Conservation (phyloP, 2,329 filamentous ascomycete genomes). For the Colletotrichum sp. region DNA sequence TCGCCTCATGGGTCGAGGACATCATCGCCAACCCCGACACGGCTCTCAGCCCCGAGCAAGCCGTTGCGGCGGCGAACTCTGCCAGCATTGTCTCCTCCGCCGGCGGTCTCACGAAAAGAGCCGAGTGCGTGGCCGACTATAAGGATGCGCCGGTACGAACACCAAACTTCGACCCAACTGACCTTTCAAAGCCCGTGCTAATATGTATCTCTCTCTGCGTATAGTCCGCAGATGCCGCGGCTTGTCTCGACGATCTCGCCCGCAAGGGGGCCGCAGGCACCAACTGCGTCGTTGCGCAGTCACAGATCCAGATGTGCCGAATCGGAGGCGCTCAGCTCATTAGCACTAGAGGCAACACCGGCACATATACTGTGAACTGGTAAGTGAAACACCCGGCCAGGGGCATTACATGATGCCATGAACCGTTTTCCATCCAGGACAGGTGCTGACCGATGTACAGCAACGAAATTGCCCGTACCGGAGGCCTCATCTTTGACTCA, state of each 20-base stretch:
- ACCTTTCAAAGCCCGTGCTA: neutral
- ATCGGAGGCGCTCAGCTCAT: neutral
- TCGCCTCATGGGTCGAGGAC: conserved; percentile 4
- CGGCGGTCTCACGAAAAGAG: neutral
- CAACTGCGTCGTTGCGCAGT: neutral
- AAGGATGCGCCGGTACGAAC: neutral
- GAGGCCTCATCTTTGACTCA: neutral
- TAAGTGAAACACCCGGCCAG: neutral
- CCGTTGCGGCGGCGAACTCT: neutral
- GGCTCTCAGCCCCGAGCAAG: neutral
- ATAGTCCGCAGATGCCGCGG: neutral
- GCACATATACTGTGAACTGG: neutral
- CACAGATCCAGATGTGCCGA: neutral
- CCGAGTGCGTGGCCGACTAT: neutral
- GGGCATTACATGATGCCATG: neutral
- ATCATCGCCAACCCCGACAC: conserved; percentile 1
- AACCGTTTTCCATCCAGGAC: fast-evolving
- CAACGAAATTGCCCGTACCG: neutral
- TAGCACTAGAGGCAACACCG: neutral
- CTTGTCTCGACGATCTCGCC: neutral
- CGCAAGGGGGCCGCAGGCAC: neutral
- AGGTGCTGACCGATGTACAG: neutral
- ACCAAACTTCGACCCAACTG: fast-evolving
- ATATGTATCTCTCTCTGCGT: neutral
- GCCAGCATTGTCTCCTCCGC: neutral